Conservation (phyloP, 257 asterid species). For the Hygrophila difformis region DNA sequence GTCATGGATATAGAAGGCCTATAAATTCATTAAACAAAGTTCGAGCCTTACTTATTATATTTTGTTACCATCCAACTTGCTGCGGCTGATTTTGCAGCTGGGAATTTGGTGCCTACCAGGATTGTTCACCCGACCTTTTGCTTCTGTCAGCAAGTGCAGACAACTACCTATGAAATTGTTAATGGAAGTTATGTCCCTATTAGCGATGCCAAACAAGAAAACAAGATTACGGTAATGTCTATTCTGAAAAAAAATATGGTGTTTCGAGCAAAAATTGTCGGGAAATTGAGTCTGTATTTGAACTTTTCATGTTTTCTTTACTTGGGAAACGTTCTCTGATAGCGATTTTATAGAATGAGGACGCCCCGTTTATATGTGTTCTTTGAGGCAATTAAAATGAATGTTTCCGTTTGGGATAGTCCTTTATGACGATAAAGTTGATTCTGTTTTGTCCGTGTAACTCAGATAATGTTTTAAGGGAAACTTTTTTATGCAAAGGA, state of each 20-base stretch:
- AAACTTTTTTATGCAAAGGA: background rate
- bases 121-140: conserved; percentile 27
- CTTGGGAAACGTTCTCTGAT: background rate
- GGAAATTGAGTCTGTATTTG: background rate
- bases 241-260: background rate
- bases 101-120: conserved; percentile 30
- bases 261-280: background rate
- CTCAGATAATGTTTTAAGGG: background rate
- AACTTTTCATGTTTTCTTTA: no score
- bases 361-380: background rate
- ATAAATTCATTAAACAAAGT: no score
- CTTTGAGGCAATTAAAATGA: background rate
- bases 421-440: conserved; percentile 4
- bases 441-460: background rate
- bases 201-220: conserved; percentile 28
- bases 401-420: background rate
- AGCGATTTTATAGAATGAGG: background rate
- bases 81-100: conserved; percentile 29
- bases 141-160: conserved; percentile 64
- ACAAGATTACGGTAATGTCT: conserved; percentile 27
- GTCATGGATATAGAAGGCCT: no score
- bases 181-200: conserved; percentile 67
- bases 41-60: no score
- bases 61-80: background rate
- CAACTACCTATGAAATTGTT: conserved; percentile 52